Base-by-base conservation (phyloP, 2,329 filamentous ascomycete genomes). In the Albophoma yamanashiensis region DNA sequence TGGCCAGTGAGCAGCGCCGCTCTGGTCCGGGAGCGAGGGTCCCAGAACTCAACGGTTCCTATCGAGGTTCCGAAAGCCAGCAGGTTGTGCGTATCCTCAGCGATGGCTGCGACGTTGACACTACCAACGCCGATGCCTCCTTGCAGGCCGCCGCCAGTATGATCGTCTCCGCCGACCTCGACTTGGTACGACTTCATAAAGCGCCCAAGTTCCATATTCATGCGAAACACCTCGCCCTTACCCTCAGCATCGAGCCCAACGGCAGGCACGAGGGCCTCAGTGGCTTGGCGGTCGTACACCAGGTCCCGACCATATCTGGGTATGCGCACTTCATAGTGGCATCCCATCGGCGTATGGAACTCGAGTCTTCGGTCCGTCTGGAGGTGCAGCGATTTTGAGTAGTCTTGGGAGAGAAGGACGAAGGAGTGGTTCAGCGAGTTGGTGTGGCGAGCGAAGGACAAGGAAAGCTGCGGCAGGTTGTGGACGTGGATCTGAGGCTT, bases 1-100 rank as follows among this genome's bases (percentile, higher is more conserved):
- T 86, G 82, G 0, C 80, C 82, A 15, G 87, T 81, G 2, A 99
- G 78, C 22, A 93, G 82, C 20, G 91, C 92, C 14, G 93, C 89
- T 60, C 91, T 82, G 59, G 88, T 88, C 70, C 91, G 88, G 38
- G 89, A 92, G 62, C 94, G 84, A 1, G 92, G 84, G 71, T 99
- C 94, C 91, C 92, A 99, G 69, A 97, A 93, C 71, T 99, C 94
- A 34, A 97, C 91, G 0, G 93, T 96, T n/a, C 94, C 93, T 60
- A 94, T 78, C 3, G 91, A 92, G 1, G 94, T 99, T 58, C 95
- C 94, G 68, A 99, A 99, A 0, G 93, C 92, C 40, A 92, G 81
- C 5, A 99, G 79, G 60, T 94, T 94, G 72, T 99, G 94, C 56
- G 89, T 92, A 47, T 88, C 83, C 70, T 97, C 91, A 3, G 94